Conservation (phyloP, 805 yeast species). For the Candida railenensis region DNA sequence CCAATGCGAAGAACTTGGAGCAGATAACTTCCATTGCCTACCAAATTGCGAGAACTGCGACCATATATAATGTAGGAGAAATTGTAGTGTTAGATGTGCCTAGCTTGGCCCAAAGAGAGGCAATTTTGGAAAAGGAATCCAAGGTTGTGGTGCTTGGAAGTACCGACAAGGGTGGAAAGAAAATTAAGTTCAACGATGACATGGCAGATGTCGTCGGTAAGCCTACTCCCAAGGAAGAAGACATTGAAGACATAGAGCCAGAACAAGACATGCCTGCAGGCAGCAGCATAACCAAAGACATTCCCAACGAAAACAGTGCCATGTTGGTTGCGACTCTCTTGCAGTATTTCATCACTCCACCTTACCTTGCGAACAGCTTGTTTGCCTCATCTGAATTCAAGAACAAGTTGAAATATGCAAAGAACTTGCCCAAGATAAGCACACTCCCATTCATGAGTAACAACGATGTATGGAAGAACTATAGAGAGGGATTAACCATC, state of each 20-base stretch:
- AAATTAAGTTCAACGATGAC: conserved; percentile 29
- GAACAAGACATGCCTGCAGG: conserved; percentile 1
- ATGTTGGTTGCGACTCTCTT: conserved; percentile 65
- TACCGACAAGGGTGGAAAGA: conserved; percentile 20
- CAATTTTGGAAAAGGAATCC: conserved; percentile 18
- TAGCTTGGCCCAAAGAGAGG: conserved; percentile 15
- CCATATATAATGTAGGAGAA: conserved; percentile 70
- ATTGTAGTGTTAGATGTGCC: conserved; percentile 65
- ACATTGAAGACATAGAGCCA: conserved; percentile 13
- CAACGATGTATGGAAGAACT: conserved; percentile 32
- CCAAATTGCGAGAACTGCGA: conserved; percentile 76
- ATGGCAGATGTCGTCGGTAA: conserved; percentile 27
- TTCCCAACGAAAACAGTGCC: conserved; percentile 28
- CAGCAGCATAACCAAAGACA: too few relatives aligned
- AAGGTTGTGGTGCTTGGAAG: conserved; percentile 22
- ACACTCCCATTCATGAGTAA: conserved; percentile 72
- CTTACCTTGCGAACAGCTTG: conserved; percentile 65
- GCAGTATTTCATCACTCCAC: conserved; percentile 83
- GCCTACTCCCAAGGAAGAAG: conserved; percentile 13
- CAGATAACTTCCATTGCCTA: conserved; percentile 74
- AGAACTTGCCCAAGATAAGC: conserved; percentile 66
- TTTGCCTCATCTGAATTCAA: conserved; percentile 46
- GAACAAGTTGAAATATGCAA: conserved; percentile 60
- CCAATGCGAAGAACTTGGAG: conserved; percentile 62
- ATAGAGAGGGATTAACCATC: conserved; percentile 65